Evolutionary conservation across 345 rosid genomes (phyloP).

Genomic region (Bruguiera sexangula): DNA sequence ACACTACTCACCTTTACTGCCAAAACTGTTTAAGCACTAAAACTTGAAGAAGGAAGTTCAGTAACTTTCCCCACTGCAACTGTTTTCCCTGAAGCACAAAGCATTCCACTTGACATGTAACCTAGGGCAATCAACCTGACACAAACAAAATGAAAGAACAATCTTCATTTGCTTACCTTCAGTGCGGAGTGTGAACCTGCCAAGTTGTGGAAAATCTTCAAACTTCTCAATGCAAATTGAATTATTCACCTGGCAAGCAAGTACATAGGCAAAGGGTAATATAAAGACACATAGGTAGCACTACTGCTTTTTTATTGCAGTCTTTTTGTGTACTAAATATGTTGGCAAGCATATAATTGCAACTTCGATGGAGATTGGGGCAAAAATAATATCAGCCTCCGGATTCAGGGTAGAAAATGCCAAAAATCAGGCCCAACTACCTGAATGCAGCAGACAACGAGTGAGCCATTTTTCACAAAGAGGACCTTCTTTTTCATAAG

Average conservation of each 20-base stretch:
- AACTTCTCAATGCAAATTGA: slow-evolving; percentile 79
- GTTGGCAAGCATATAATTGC: background rate
- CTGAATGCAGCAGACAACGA: slow-evolving; percentile 80
- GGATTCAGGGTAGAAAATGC: background rate
- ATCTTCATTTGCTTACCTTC: slow-evolving; percentile 50
- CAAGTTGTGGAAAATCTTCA: slow-evolving; percentile 83
- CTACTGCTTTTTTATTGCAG: background rate
- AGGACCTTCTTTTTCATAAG: slow-evolving; percentile 86
- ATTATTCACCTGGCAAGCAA: slow-evolving; percentile 55
- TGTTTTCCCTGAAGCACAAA: slow-evolving; percentile 34
- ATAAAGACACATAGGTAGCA: background rate
- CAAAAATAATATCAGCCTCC: background rate
- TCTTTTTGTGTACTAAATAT: background rate
- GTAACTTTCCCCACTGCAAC: slow-evolving; percentile 47
- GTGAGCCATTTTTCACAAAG: slow-evolving; percentile 86
- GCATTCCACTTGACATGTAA: slow-evolving; percentile 6
- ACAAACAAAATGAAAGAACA: background rate
- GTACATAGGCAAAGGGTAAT: background rate
- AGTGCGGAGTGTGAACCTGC: slow-evolving; percentile 94
- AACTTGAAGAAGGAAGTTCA: slow-evolving; percentile 27
- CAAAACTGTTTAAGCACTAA: slow-evolving; percentile 36
- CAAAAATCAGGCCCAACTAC: slow-evolving; percentile 19
- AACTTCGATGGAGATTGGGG: background rate
- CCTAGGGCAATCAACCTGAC: background rate
- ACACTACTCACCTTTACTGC: slow-evolving; percentile 10